Conservation (phyloP, 306 rosid genomes). For the Vigna mungo region DNA sequence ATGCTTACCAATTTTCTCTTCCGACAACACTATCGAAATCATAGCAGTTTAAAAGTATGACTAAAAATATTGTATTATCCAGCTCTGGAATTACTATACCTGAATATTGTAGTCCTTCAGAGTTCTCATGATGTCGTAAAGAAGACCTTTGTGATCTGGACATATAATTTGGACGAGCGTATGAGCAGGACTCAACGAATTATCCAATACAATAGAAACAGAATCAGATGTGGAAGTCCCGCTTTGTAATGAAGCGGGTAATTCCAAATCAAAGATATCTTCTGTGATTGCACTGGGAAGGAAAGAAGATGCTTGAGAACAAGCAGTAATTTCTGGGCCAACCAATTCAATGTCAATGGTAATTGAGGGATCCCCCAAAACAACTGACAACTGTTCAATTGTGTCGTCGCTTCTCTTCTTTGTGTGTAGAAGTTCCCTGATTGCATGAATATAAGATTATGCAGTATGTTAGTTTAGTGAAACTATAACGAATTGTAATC, state of each 20-base stretch:
- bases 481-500: neutral
- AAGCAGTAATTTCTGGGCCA: conserved; percentile 63
- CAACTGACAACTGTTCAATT: conserved; percentile 52
- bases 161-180: conserved; percentile 91
- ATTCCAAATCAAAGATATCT: conserved; percentile 59
- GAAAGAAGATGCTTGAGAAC: conserved; percentile 68
- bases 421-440: conserved; percentile 90
- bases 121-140: conserved; percentile 95
- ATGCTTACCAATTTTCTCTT: conserved; percentile 5
- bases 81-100: conserved; percentile 52
- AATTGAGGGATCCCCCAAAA: conserved; percentile 61
- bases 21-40: neutral
- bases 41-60: conserved; percentile 6
- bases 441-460: conserved; percentile 6
- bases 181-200: conserved; percentile 85
- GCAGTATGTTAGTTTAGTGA: conserved; percentile 21
- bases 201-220: conserved; percentile 71
- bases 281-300: conserved; percentile 76
- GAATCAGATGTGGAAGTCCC: conserved; percentile 58
- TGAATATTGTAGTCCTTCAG: conserved; percentile 86
- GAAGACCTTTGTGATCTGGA: conserved; percentile 92
- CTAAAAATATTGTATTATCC: neutral
- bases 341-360: conserved; percentile 76
- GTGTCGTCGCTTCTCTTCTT: conserved; percentile 72
- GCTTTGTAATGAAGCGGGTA: conserved; percentile 48